Conservation (phyloP, 2,329 filamentous ascomycete genomes). For the Talaromyces sp. region DNA sequence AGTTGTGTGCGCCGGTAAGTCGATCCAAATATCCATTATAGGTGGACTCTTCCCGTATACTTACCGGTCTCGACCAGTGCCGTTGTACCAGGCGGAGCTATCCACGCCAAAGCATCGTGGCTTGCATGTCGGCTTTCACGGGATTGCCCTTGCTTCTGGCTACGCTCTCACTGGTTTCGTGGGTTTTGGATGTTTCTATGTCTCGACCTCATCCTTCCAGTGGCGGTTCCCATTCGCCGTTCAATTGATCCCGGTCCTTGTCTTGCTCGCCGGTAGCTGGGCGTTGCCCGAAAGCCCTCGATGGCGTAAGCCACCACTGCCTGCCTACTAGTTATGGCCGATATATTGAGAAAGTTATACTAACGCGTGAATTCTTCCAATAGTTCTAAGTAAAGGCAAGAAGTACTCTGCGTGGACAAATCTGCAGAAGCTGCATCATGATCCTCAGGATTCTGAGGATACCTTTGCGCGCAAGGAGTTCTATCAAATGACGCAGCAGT, state of each 20-base stretch:
- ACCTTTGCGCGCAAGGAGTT: background rate
- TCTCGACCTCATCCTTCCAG: background rate
- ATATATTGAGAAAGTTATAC: background rate
- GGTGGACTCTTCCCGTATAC: conserved; percentile 54
- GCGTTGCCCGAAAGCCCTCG: background rate
- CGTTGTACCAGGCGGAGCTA: background rate
- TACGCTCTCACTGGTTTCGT: background rate
- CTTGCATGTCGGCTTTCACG: background rate
- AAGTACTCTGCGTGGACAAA: background rate
- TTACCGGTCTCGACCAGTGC: background rate
- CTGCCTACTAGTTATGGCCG: background rate
- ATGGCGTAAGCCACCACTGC: background rate
- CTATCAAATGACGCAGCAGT: background rate
- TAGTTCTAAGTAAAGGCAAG: background rate
- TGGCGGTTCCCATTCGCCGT: conserved; percentile 4
- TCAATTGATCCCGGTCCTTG: background rate
- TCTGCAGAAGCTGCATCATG: background rate
- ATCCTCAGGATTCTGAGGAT: background rate
- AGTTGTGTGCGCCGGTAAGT: conserved; percentile 13
- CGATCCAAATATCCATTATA: conserved; percentile 54
- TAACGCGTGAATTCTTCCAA: background rate
- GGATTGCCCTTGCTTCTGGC: background rate
- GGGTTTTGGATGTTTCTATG: background rate
- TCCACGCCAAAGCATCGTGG: background rate
- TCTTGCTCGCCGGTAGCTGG: background rate